phyloP scores from a whole-genome alignment of 2,329 filamentous ascomycete genomes.

The Xylaria sp. region DNA sequence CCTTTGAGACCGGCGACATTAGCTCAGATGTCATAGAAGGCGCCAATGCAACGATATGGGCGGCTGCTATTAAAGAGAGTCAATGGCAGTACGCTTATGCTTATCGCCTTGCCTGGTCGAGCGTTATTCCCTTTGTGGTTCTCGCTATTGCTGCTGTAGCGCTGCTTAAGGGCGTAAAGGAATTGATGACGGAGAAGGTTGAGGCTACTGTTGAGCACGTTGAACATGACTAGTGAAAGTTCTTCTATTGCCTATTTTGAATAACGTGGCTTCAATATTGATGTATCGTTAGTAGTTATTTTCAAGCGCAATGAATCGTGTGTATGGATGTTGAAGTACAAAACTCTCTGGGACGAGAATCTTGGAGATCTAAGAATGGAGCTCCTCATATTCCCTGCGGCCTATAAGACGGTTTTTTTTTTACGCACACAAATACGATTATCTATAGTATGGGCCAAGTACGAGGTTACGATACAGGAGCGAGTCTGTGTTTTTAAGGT shows the following conservation, averaged over 20 bases:
- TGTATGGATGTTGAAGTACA: too few relatives aligned
- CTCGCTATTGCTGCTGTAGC: slow-evolving; percentile 57
- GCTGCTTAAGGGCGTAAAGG: slow-evolving; percentile 59
- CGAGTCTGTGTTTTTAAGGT: too few relatives aligned
- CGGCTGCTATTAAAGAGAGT: slow-evolving; percentile 54
- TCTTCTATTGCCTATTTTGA: background rate
- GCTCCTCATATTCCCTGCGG: too few relatives aligned
- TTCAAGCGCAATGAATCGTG: background rate
- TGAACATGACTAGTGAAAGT: background rate
- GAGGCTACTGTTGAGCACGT: slow-evolving; percentile 61
- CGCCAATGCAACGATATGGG: slow-evolving; percentile 52
- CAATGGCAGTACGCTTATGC: slow-evolving; percentile 58
- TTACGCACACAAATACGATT: too few relatives aligned
- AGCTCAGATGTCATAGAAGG: slow-evolving; percentile 47
- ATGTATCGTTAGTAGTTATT: too few relatives aligned
- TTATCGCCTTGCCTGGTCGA: slow-evolving; percentile 61
- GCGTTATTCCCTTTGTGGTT: slow-evolving; percentile 62
- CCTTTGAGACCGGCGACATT: slow-evolving; percentile 51
- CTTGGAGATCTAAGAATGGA: too few relatives aligned
- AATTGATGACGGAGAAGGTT: slow-evolving; percentile 64
- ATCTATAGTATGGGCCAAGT: too few relatives aligned
- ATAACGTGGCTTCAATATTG: background rate
- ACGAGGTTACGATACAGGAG: too few relatives aligned
- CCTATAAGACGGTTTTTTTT: too few relatives aligned
- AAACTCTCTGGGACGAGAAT: too few relatives aligned